Evolutionary conservation across 192 early-diverging fungal genomes (phyloP).

Genomic region (Coemansia sp.): DNA sequence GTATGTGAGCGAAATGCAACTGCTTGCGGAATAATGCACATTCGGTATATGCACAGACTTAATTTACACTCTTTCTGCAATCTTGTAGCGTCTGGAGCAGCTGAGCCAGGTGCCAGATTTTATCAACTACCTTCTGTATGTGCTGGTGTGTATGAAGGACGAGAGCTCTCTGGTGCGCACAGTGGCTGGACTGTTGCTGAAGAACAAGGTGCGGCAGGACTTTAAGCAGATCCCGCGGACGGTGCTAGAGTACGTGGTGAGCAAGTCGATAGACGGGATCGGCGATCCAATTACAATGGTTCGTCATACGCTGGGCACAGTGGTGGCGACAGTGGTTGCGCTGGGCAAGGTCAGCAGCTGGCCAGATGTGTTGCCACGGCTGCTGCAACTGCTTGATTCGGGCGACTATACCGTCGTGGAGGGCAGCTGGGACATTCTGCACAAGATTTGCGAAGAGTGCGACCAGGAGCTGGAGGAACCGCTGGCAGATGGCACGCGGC

Average conservation of each 20-base stretch:
- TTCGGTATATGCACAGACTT: background rate
- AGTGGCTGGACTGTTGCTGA: conserved; percentile 81
- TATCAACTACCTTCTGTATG: conserved; percentile 86
- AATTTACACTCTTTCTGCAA: too few species aligned
- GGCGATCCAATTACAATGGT: conserved; percentile 72
- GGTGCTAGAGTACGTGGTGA: conserved; percentile 71
- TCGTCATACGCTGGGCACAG: conserved; percentile 79
- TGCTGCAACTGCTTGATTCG: conserved; percentile 79
- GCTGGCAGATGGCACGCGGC: conserved; percentile 67
- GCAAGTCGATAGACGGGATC: conserved; percentile 59
- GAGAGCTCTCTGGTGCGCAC: conserved; percentile 68
- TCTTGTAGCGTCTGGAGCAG: conserved; percentile 67
- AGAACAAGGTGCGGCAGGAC: conserved; percentile 70
- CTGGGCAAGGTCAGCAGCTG: conserved; percentile 70
- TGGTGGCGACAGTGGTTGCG: conserved; percentile 84
- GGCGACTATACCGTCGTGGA: conserved; percentile 72
- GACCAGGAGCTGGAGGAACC: conserved; percentile 74
- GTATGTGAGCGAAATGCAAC: conserved; percentile 53
- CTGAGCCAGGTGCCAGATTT: conserved; percentile 83
- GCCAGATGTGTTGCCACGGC: conserved; percentile 77
- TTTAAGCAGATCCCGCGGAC: conserved; percentile 55
- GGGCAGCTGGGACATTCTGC: conserved; percentile 82
- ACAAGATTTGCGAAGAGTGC: conserved; percentile 97
- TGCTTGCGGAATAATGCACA: background rate
- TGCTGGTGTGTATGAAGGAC: conserved; percentile 74